Conservation (phyloP, 371 early-diverging fungal genomes). For the Dinochytrium kinnereticum region DNA sequence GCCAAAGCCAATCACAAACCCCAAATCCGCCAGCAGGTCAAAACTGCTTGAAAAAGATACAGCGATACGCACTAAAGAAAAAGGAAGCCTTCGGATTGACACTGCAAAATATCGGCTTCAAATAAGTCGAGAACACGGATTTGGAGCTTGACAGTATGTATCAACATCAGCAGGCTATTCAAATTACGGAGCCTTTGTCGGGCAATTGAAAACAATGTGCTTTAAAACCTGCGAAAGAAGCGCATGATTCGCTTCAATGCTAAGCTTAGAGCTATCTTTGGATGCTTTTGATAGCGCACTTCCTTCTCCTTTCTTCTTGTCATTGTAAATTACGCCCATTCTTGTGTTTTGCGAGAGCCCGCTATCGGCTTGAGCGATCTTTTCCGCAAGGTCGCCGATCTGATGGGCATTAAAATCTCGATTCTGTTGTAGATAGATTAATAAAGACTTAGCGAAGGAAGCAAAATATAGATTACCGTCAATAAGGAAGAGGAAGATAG, state of each 20-base stretch:
- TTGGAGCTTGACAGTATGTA: no score
- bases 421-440: slow-evolving; percentile 56
- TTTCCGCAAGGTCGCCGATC: slow-evolving; percentile 81
- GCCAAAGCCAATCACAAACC: no score
- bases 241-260: slow-evolving; percentile 80
- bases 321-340: slow-evolving; percentile 2
- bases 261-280: slow-evolving; percentile 80
- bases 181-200: not conserved
- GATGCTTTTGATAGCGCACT: slow-evolving; percentile 74
- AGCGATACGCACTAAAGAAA: no score
- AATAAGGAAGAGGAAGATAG: slow-evolving; percentile 90
- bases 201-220: slow-evolving; percentile 72
- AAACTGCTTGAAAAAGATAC: no score
- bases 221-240: slow-evolving; percentile 82
- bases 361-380: slow-evolving; percentile 78
- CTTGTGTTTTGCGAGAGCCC: slow-evolving; percentile 52
- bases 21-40: no score
- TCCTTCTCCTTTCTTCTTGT: slow-evolving; percentile 40
- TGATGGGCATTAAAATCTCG: slow-evolving; percentile 80
- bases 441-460: not conserved
- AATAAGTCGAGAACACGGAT: no score
- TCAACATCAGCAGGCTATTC: no score
- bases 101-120: no score
- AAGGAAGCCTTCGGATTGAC: no score
- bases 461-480: slow-evolving; percentile 60